These are phyloP conservation scores for Ashbya aceris DNA, from an alignment of 1,139 yeast species.

Conservation along the genomic window DNA sequence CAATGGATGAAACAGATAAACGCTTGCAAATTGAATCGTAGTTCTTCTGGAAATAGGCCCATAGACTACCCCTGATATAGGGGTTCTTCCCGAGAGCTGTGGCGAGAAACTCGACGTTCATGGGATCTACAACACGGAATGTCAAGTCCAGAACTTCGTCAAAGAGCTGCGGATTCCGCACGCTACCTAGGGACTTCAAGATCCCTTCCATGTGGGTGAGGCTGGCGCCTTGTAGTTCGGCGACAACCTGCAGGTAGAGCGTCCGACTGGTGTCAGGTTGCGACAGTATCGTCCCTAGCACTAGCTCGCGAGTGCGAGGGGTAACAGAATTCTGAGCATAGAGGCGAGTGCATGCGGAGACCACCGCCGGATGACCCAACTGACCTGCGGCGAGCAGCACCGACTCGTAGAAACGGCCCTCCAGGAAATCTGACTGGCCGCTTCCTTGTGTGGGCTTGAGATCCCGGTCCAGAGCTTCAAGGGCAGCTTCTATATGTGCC, in stretches of 20 bases:
- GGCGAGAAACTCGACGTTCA: constrained; percentile 60
- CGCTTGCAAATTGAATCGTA: constrained; percentile 41
- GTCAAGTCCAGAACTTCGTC: constrained; percentile 21
- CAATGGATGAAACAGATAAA: constrained; percentile 49
- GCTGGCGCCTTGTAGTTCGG: constrained; percentile 48
- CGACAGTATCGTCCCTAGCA: constrained; percentile 42
- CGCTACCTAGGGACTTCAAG: constrained; percentile 49
- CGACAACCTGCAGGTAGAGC: constrained; percentile 40
- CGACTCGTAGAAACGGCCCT: constrained; percentile 43
- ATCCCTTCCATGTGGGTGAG: constrained; percentile 64
- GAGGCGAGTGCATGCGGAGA: constrained; percentile 37
- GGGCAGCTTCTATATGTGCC: constrained; percentile 36
- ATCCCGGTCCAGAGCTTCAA: constrained; percentile 35
- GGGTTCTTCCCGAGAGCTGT: constrained; percentile 44
- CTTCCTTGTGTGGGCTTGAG: constrained; percentile 11
- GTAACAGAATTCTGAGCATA: constrained; percentile 36
- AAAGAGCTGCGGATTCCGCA: constrained; percentile 33
- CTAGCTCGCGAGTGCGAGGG: constrained; percentile 39
- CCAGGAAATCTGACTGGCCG: constrained; percentile 34
- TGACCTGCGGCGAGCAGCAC: constrained; percentile 46
- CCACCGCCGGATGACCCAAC: constrained; percentile 41
- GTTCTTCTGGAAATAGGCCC: constrained; percentile 48
- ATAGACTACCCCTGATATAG: constrained; percentile 40
- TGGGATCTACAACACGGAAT: constrained; percentile 32
- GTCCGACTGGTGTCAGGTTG: constrained; percentile 34